phyloP scores from a whole-genome alignment of 345 rosid genomes.

The Ceriops zippeliana region DNA sequence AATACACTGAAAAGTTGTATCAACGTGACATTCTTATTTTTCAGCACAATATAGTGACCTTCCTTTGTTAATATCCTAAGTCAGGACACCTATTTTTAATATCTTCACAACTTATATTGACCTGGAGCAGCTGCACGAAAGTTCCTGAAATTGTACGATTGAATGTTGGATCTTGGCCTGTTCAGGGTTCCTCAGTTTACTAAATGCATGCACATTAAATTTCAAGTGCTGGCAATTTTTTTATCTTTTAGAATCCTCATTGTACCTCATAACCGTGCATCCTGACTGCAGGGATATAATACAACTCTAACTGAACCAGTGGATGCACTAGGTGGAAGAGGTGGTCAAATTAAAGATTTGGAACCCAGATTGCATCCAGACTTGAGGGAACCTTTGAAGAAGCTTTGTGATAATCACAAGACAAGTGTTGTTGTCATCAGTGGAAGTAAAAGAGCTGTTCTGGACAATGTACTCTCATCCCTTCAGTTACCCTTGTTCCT shows the following conservation, averaged over 20 bases:
- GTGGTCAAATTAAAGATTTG: slow-evolving; percentile 48
- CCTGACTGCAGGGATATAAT: slow-evolving; percentile 44
- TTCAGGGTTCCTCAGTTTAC: too few species aligned
- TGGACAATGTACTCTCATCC: slow-evolving; percentile 40
- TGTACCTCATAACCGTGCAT: slow-evolving; percentile 5
- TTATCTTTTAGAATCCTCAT: too few species aligned
- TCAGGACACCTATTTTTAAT: neutral
- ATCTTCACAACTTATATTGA: neutral
- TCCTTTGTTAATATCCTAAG: neutral
- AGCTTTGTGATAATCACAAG: slow-evolving; percentile 41
- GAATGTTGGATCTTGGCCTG: too few species aligned
- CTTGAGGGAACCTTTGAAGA: slow-evolving; percentile 38
- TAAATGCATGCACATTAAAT: too few species aligned
- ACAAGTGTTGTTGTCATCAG: slow-evolving; percentile 50
- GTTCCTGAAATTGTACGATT: too few species aligned
- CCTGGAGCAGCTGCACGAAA: too few species aligned
- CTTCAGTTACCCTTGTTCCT: neutral
- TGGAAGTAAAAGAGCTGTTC: slow-evolving; percentile 52
- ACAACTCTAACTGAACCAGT: slow-evolving; percentile 49
- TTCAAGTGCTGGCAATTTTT: too few species aligned
- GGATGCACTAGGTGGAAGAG: slow-evolving; percentile 36
- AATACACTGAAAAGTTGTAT: neutral
- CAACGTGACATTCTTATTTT: neutral
- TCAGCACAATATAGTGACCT: too few species aligned
- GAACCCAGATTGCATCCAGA: slow-evolving; percentile 43